Percentiles rank a stretch among this genome's conserved stretches.
Evolutionary conservation across 192 early-diverging fungal genomes (phyloP).

Genomic region (Powellomyces hirtus): DNA sequence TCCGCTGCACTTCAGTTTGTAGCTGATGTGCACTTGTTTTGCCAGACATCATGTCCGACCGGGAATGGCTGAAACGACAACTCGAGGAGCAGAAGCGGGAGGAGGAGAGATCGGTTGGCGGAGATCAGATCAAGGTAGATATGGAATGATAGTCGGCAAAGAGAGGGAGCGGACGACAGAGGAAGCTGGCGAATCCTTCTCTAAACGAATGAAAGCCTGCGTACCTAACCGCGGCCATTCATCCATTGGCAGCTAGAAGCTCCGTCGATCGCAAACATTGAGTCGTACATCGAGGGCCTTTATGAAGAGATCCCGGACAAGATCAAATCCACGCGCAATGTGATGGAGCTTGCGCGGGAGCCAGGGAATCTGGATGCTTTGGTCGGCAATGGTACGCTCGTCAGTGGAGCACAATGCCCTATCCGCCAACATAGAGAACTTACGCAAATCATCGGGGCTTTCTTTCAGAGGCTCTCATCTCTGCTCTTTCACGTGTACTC

Average conservation of each 20-base stretch:
- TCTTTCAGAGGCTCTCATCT: constrained; percentile 36
- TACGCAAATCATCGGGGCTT: neutral
- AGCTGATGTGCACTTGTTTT: neutral
- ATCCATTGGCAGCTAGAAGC: constrained; percentile 19
- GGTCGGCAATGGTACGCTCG: constrained; percentile 36
- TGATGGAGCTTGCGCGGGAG: constrained; percentile 44
- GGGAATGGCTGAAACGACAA: constrained; percentile 31
- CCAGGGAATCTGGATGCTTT: constrained; percentile 47
- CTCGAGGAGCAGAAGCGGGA: constrained; percentile 27
- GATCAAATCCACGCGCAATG: constrained; percentile 42
- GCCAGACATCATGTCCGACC: constrained; percentile 21
- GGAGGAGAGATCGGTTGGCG: constrained; percentile 21
- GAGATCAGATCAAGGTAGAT: neutral
- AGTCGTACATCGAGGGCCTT: constrained; percentile 52
- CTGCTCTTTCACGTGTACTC: constrained; percentile 54
- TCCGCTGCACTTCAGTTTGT: neutral
- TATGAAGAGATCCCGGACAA: constrained; percentile 58
- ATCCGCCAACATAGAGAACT: neutral
- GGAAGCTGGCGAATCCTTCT: neutral
- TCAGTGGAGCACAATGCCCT: no score
- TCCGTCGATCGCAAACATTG: constrained; percentile 41
- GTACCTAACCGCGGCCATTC: neutral
- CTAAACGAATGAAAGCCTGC: neutral
- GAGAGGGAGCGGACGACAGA: no score
- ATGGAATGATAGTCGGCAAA: no score